Percentiles rank a stretch among this genome's conserved stretches.
phyloP scores from a whole-genome alignment of 768 basidiomycete genomes.

The Termitomyces sp. region DNA sequence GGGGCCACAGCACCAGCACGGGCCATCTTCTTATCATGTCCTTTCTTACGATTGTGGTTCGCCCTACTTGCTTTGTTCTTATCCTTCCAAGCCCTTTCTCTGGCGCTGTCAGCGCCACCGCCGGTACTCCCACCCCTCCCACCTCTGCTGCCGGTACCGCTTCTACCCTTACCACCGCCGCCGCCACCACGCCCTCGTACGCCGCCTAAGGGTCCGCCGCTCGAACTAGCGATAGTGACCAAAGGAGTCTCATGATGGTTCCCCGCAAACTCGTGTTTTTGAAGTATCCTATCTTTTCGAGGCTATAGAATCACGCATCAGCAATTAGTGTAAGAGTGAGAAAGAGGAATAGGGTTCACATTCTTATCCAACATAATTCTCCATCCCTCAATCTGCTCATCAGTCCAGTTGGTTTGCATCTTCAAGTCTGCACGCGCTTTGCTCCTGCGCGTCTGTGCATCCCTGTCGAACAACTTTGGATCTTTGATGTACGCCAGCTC shows the following conservation, averaged over 20 bases:
- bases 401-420: conserved; percentile 68
- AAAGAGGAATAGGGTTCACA: conserved; percentile 35
- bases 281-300: conserved; percentile 68
- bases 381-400: conserved; percentile 94
- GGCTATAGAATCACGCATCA: conserved; percentile 38
- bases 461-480: conserved; percentile 73
- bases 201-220: conserved; percentile 18
- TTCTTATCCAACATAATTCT: conserved; percentile 85
- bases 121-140: conserved; percentile 35
- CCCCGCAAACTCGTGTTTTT: conserved; percentile 75
- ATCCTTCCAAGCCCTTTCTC: conserved; percentile 70
- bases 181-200: conserved; percentile 41
- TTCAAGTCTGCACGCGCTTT: conserved; percentile 66
- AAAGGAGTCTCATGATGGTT: conserved; percentile 36
- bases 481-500: conserved; percentile 77
- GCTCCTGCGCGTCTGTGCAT: conserved; percentile 66
- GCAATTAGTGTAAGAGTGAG: neutral
- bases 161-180: conserved; percentile 27
- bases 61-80: conserved; percentile 71
- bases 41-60: conserved; percentile 77
- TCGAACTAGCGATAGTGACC: conserved; percentile 1
- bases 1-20: conserved; percentile 45
- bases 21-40: conserved; percentile 88
- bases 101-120: conserved; percentile 35
- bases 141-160: conserved; percentile 25